Conservation (phyloP, 106 monocot species). For the Allium fistulosum region DNA sequence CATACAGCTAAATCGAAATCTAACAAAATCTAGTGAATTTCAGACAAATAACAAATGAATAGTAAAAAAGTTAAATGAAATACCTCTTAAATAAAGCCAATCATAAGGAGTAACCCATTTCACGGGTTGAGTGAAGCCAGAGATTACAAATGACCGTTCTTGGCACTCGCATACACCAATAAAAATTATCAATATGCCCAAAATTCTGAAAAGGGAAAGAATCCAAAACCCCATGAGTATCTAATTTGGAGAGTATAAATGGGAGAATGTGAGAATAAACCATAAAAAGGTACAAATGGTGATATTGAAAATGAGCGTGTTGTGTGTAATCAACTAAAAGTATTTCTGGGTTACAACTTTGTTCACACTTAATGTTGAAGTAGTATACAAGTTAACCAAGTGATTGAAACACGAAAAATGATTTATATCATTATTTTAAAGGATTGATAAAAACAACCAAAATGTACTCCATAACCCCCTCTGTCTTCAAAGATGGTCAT, state of each 20-base stretch:
- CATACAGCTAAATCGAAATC: background rate
- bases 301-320: too few species aligned
- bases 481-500: too few species aligned
- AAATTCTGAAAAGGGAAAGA: background rate
- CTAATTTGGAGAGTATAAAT: background rate
- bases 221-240: slow-evolving; percentile 1
- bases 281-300: too few species aligned
- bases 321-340: too few species aligned
- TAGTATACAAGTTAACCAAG: too few species aligned
- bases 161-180: slow-evolving; percentile 11
- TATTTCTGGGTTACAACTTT: too few species aligned
- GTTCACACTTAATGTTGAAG: too few species aligned
- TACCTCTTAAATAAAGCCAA: slow-evolving; percentile 67
- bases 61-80: background rate
- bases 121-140: slow-evolving; percentile 31
- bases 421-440: too few species aligned
- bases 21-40: background rate
- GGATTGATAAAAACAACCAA: too few species aligned
- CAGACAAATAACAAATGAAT: background rate
- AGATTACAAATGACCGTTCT: slow-evolving; percentile 17
- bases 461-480: too few species aligned
- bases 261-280: too few species aligned
- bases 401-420: too few species aligned
- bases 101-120: slow-evolving; percentile 50
- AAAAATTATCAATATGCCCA: background rate